Evolutionary conservation across 106 monocot genomes (phyloP), one percentile per base, ranked within the genome.

Genomic region (Vanilla planifolia): DNA sequence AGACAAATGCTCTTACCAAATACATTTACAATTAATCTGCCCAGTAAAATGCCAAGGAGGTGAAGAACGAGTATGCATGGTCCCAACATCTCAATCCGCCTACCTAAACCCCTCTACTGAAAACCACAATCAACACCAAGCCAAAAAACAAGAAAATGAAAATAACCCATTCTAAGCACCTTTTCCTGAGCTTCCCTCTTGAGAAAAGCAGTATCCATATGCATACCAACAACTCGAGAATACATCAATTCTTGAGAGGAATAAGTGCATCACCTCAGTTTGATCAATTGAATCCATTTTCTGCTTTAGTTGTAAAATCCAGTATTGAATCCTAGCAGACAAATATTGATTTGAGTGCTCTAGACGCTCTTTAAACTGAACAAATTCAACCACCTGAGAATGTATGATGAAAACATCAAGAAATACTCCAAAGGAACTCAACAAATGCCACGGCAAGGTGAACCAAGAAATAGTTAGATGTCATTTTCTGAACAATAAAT

Each of bases 331-430:
- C 58, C 74, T 87, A 33, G 72, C 76, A 58, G 78, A 60, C 43
- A 81, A 50, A 75, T 82, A 87, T 52, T 96, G 86, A 66, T 69
- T 59, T 3, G 96, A 96, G 47, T 84, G 80, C 57, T 84, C 67
- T 76, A 91, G 60, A 25, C 76, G 67, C 16, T 87, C 83, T 70
- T 90, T 90, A 40, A 96, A 96, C 55, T 79, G 79, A 64, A 96
- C 95, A 75, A 90, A 90, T 55, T 96, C 95, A 58, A 96, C 75
- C 40, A 75, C 84, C 95, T 96, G 72, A 33, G 51, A 20, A 60
- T 63, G 19, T 52, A 36, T 48, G 35, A 51, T 57, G 42, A 3
- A 55, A 30, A 46, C 11, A 70, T 32, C 13, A 64, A 6, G 9
- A 35, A 41, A 19, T 10, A 64, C 33, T 21, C 33, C 9, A 24